A percentile compares a stretch with the other conserved stretches of the same genome.
phyloP scores from a whole-genome alignment of 345 rosid genomes.

The Pugionium dolabratum region DNA sequence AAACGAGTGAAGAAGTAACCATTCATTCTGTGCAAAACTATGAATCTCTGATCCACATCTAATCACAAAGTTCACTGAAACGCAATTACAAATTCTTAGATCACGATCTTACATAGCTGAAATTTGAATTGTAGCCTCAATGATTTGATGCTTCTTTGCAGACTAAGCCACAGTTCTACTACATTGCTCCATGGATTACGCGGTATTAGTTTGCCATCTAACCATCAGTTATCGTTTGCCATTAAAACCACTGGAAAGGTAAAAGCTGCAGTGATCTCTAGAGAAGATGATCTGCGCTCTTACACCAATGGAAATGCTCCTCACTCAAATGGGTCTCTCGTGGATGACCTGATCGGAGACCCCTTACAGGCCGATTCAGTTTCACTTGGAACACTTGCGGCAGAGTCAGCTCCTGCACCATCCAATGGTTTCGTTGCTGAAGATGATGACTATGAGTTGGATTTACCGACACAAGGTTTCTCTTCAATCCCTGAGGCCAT shows the following conservation, averaged over 20 bases:
- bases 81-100: not conserved
- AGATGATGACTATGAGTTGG: constrained; percentile 70
- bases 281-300: constrained; percentile 60
- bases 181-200: constrained; percentile 49
- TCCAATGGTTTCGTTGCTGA: constrained; percentile 49
- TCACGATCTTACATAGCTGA: not conserved
- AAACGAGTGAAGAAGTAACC: too few relatives aligned
- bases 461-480: constrained; percentile 70
- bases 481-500: constrained; percentile 81
- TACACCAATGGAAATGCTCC: constrained; percentile 43
- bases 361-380: not conserved
- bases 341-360: constrained; percentile 37
- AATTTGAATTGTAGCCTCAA: not conserved
- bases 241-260: constrained; percentile 44
- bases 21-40: too few relatives aligned
- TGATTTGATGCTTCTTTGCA: constrained; percentile 35
- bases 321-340: constrained; percentile 35
- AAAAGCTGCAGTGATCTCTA: constrained; percentile 59
- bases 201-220: constrained; percentile 39
- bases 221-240: constrained; percentile 36
- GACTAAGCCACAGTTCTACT: constrained; percentile 47
- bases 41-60: too few relatives aligned
- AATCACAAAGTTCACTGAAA: too few relatives aligned
- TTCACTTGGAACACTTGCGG: constrained; percentile 50
- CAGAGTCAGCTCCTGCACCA: constrained; percentile 45